A percentile compares a stretch with the other conserved stretches of the same genome.
Conservation (phyloP, 305 asterid species). For the Fraxinus velutina region DNA sequence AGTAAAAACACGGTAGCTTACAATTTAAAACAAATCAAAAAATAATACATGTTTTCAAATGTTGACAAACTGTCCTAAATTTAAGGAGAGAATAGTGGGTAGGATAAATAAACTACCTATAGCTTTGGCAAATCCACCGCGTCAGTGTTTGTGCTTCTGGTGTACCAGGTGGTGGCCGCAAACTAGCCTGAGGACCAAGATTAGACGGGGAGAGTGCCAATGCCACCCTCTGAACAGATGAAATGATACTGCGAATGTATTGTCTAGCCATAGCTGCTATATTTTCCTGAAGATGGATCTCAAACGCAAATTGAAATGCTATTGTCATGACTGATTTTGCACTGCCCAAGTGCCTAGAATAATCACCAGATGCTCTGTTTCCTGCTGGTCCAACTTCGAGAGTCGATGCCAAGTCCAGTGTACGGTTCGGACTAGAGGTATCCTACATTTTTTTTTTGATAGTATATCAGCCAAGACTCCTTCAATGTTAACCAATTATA, state of each 20-base stretch:
- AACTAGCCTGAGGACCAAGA: slow-evolving; percentile 43
- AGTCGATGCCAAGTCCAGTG: slow-evolving; percentile 89
- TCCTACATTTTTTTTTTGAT: slow-evolving; percentile 39
- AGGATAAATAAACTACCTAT: slow-evolving; percentile 43
- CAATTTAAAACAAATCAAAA: background rate
- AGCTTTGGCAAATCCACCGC: slow-evolving; percentile 89
- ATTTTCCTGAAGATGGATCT: slow-evolving; percentile 76
- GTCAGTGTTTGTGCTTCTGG: slow-evolving; percentile 87
- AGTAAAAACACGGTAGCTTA: background rate
- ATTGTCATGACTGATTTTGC: slow-evolving; percentile 89
- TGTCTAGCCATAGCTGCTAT: slow-evolving; percentile 90
- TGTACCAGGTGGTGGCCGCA: slow-evolving; percentile 63
- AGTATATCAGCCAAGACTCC: slow-evolving; percentile 7
- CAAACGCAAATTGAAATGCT: slow-evolving; percentile 90
- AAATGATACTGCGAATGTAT: slow-evolving; percentile 77
- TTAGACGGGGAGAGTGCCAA: slow-evolving; percentile 79
- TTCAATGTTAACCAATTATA: background rate
- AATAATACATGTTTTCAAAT: background rate
- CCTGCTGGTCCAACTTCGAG: slow-evolving; percentile 72
- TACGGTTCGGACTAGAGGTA: slow-evolving; percentile 74
- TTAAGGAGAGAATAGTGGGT: background rate
- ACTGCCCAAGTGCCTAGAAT: slow-evolving; percentile 32
- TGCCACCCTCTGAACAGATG: slow-evolving; percentile 96
- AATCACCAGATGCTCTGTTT: slow-evolving; percentile 43
- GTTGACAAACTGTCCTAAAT: background rate